phyloP scores from a whole-genome alignment of 495 filamentous ascomycete species.

The Annulohypoxylon stygium region DNA sequence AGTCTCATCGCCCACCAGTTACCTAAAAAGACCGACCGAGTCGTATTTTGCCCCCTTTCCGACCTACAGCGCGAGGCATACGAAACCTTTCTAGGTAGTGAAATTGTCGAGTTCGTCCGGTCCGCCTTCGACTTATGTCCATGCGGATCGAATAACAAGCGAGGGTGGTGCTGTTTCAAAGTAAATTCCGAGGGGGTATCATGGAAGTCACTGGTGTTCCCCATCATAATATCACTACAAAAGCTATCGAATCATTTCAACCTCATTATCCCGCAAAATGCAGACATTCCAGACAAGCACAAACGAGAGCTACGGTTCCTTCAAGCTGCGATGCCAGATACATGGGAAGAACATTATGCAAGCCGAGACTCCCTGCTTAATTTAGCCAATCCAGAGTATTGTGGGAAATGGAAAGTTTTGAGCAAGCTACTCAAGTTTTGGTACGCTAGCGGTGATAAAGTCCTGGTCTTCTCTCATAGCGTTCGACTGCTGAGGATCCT shows the following conservation, averaged over 20 bases:
- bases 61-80: slow-evolving; percentile 87
- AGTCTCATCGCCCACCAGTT: slow-evolving; percentile 91
- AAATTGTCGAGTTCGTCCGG: slow-evolving; percentile 77
- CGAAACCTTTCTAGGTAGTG: slow-evolving; percentile 79
- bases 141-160: slow-evolving; percentile 76
- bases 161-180: slow-evolving; percentile 85
- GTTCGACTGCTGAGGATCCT: slow-evolving; percentile 89
- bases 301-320: slow-evolving; percentile 82
- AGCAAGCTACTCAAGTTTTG: slow-evolving; percentile 89
- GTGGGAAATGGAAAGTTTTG: slow-evolving; percentile 96
- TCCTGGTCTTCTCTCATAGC: slow-evolving; percentile 90
- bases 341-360: slow-evolving; percentile 81
- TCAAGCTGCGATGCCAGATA: slow-evolving; percentile 77
- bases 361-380: slow-evolving; percentile 83
- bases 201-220: slow-evolving; percentile 89
- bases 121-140: slow-evolving; percentile 74
- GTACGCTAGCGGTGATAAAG: slow-evolving; percentile 91
- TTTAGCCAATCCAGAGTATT: slow-evolving; percentile 91
- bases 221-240: slow-evolving; percentile 82
- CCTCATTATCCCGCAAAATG: slow-evolving; percentile 80
- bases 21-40: slow-evolving; percentile 94
- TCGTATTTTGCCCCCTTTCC: slow-evolving; percentile 95
- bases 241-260: slow-evolving; percentile 94
- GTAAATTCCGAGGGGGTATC: slow-evolving; percentile 67
- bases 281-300: slow-evolving; percentile 80